Base-by-base conservation (phyloP, 345 rosid species). In the Viola odorata region DNA sequence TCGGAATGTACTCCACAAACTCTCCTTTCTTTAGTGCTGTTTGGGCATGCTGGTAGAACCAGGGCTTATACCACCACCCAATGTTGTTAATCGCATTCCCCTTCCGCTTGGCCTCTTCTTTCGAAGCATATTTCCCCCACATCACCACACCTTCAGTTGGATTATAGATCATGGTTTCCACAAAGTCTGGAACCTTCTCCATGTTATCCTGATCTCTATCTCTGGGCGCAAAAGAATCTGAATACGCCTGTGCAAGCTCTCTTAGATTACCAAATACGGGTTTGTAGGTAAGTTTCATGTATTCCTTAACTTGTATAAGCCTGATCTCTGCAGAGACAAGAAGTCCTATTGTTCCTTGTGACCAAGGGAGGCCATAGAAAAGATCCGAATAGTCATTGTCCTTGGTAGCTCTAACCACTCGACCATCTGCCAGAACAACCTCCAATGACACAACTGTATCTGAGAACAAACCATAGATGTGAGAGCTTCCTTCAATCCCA, bases 401-500 rank as follows among this genome's bases (percentile, higher is more conserved):
- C 76, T 75, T 88, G 17, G 98, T 91, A 54, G 96, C 98, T 70
- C 98, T 82, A 41, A 95, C 99, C 55, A 95, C 86, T 37, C 61
- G 81, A 1, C 99, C 98, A 64, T 86, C 90, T 1, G 96, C 88
- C 52, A 95, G 71, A 61, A 95, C 96, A 12, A 91, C 83, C 82
- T 95, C 99, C 61, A 88, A 95, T 12, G 99, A 94, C 68, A 85
- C 98, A 50, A 95, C 96, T 7, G 98, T 95, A 50, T 95, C 99
- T 0, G 99, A 87, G 65, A 95, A 95, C 67, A 95, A 80, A 75
- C 99, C 99, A 59, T 88, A 84, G 53, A 95, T 44, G 79, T 91
- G 99, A 62, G 98, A 95, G 82, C 99, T 95, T 73, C 99, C 99
- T 73, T 95, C 99, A 6, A 95, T 91, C 49, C 99, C 99, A 51